Percentiles rank a stretch among this genome's conserved stretches.
Evolutionary conservation across 345 rosid species (phyloP).

Genomic region (Euphorbia pulcherrima): DNA sequence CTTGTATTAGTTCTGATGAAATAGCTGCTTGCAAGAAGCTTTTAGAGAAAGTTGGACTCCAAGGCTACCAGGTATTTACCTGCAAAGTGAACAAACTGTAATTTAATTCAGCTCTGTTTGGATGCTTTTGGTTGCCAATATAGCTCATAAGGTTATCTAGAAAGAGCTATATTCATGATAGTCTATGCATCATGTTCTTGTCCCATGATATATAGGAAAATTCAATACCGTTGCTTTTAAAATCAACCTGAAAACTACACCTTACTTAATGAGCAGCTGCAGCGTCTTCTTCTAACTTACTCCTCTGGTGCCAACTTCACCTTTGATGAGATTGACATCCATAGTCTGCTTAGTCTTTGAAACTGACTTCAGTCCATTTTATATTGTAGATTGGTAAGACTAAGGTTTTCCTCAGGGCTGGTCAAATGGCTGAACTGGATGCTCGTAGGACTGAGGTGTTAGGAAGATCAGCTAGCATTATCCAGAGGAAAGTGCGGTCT

Average conservation of each 20-base stretch:
- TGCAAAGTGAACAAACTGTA: too few relatives aligned
- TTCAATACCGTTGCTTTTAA: too few relatives aligned
- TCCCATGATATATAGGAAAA: too few relatives aligned
- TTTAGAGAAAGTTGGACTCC: slow-evolving; percentile 64
- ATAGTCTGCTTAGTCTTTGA: background rate
- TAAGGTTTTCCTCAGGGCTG: slow-evolving; percentile 91
- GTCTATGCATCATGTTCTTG: too few relatives aligned
- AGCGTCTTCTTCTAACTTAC: slow-evolving; percentile 12
- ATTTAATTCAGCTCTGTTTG: too few relatives aligned
- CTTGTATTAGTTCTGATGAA: slow-evolving; percentile 52
- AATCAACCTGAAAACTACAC: too few relatives aligned
- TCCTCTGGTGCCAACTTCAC: background rate
- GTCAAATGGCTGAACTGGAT: slow-evolving; percentile 98
- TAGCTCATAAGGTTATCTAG: too few relatives aligned
- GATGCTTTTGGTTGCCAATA: too few relatives aligned
- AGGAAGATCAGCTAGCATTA: slow-evolving; percentile 88
- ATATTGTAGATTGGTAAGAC: slow-evolving; percentile 74
- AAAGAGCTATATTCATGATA: too few relatives aligned
- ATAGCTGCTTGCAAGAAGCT: slow-evolving; percentile 78
- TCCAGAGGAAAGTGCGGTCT: slow-evolving; percentile 81
- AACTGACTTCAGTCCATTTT: slow-evolving; percentile 20
- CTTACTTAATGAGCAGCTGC: too few relatives aligned
- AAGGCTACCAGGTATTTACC: slow-evolving; percentile 90
- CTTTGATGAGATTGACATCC: too few relatives aligned
- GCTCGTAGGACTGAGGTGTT: slow-evolving; percentile 73